Conservation (phyloP, 805 yeast genomes). For the Candida nemodendra region DNA sequence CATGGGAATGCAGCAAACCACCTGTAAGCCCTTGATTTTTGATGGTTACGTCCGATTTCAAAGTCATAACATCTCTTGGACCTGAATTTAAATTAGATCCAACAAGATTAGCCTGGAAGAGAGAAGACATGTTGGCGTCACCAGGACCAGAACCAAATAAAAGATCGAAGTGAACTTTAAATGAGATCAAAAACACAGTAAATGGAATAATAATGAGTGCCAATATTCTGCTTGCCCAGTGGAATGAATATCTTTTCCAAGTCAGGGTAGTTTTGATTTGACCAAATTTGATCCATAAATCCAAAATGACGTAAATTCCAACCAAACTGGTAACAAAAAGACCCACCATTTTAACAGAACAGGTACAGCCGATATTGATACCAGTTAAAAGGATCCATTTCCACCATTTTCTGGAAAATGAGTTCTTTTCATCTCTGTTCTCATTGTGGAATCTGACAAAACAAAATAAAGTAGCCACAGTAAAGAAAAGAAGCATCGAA, state of each 20-base stretch:
- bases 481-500: slow-evolving; percentile 86
- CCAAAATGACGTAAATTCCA: slow-evolving; percentile 86
- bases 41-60: slow-evolving; percentile 61
- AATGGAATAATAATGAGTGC: slow-evolving; percentile 67
- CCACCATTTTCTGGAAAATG: slow-evolving; percentile 85
- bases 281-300: slow-evolving; percentile 88
- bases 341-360: slow-evolving; percentile 97
- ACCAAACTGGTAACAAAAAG: slow-evolving; percentile 82
- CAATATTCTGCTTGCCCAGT: slow-evolving; percentile 66
- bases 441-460: slow-evolving; percentile 69
- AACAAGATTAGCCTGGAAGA: slow-evolving; percentile 82
- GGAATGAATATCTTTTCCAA: slow-evolving; percentile 49
- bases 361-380: slow-evolving; percentile 80
- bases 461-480: slow-evolving; percentile 75
- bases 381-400: slow-evolving; percentile 87
- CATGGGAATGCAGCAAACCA: slow-evolving; percentile 83
- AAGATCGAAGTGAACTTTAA: slow-evolving; percentile 74
- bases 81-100: slow-evolving; percentile 65
- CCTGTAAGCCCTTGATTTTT: slow-evolving; percentile 72
- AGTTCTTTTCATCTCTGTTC: slow-evolving; percentile 42
- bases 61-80: slow-evolving; percentile 59
- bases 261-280: slow-evolving; percentile 49
- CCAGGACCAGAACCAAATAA: slow-evolving; percentile 79
- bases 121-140: slow-evolving; percentile 84
- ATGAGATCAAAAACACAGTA: slow-evolving; percentile 58